These are phyloP conservation scores for Jamesozyma lodderae DNA, from an alignment of 805 yeast species.

Conservation along the genomic window DNA sequence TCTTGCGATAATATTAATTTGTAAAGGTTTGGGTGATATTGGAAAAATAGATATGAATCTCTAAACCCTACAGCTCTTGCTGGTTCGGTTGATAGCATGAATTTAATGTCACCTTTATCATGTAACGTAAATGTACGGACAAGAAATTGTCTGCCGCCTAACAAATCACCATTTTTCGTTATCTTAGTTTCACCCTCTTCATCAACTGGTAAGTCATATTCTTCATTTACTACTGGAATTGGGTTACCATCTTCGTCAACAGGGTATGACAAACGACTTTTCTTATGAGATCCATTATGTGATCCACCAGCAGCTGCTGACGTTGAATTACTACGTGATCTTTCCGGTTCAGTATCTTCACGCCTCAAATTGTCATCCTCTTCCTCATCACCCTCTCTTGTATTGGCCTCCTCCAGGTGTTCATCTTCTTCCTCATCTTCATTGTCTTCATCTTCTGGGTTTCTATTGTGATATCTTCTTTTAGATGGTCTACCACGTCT, in stretches of 20 bases:
- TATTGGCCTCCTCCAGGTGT: not conserved
- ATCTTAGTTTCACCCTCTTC: slow-evolving; percentile 71
- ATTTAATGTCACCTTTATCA: slow-evolving; percentile 54
- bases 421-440: slow-evolving; percentile 9
- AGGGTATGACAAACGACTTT: slow-evolving; percentile 36
- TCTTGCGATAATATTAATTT: slow-evolving; percentile 66
- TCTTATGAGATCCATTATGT: too few species aligned
- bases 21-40: slow-evolving; percentile 68
- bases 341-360: slow-evolving; percentile 19
- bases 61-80: slow-evolving; percentile 92
- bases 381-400: slow-evolving; percentile 11
- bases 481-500: slow-evolving; percentile 6
- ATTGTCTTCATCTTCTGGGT: slow-evolving; percentile 7
- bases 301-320: too few species aligned
- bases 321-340: slow-evolving; percentile 12
- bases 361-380: slow-evolving; percentile 10
- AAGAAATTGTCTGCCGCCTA: slow-evolving; percentile 67
- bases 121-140: slow-evolving; percentile 55
- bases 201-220: slow-evolving; percentile 68
- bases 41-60: slow-evolving; percentile 82
- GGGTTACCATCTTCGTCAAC: slow-evolving; percentile 65
- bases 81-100: slow-evolving; percentile 92
- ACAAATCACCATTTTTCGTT: slow-evolving; percentile 53
- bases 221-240: slow-evolving; percentile 59
- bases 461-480: not conserved